phyloP scores from a whole-genome alignment of 257 asterid species.

The Mentha longifolia region DNA sequence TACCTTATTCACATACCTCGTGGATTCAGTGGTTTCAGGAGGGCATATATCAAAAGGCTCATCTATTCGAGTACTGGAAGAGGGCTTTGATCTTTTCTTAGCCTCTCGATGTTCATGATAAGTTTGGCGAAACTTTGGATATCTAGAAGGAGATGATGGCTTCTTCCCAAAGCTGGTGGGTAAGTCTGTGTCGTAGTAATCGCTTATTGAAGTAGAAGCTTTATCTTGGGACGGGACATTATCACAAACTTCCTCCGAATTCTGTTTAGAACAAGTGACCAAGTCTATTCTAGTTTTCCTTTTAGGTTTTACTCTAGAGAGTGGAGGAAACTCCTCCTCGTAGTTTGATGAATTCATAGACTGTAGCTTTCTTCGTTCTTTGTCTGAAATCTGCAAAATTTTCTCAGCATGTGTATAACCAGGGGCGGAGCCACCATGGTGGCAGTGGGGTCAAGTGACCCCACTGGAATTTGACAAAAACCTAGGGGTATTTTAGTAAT shows the following conservation, averaged over 20 bases:
- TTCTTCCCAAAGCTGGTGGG: constrained; percentile 18
- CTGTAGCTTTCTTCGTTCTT: background rate
- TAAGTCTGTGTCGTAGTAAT: constrained; percentile 13
- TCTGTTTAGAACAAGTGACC: constrained; percentile 27
- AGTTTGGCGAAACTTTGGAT: background rate
- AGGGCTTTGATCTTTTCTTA: constrained; percentile 5
- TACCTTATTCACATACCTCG: background rate
- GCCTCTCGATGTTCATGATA: constrained; percentile 25
- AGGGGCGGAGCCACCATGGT: too few species aligned
- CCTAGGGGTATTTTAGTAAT: too few species aligned
- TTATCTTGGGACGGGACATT: background rate
- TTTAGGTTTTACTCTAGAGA: constrained; percentile 33
- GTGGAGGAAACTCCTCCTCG: constrained; percentile 38
- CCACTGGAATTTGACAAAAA: too few species aligned
- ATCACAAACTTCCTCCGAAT: background rate
- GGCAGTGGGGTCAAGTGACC: too few species aligned
- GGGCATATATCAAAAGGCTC: constrained; percentile 62
- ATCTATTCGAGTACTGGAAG: background rate
- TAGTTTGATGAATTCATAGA: constrained; percentile 4
- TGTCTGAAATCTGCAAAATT: constrained; percentile 25
- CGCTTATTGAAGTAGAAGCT: constrained; percentile 6
- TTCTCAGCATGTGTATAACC: background rate
- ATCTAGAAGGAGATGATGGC: background rate
- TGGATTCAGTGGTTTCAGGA: constrained; percentile 21
- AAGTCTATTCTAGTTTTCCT: constrained; percentile 38